Base-by-base conservation (phyloP, 164 flowering plant genomes). In the Vitis cinerea region DNA sequence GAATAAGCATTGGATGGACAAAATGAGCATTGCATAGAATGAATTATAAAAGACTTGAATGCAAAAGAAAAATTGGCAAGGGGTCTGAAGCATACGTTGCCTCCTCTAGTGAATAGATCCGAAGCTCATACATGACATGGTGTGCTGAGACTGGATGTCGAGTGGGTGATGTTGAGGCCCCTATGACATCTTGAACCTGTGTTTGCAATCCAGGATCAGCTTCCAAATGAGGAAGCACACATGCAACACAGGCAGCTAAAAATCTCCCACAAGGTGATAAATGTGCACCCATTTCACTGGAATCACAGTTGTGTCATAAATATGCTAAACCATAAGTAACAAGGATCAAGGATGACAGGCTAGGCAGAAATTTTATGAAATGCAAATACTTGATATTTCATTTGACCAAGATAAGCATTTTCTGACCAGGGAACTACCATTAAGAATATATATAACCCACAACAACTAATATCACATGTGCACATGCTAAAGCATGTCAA, bases 281-380 rank as follows among this genome's bases (percentile, higher is more conserved):
- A 80, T 96, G 99, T 50, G 99, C 97, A 68, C 99, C 99, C 99
- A 96, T 96, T 82, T 96, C 99, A 85, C 99, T 96, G 93, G 74
- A 80, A 70, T 59, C 66, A 37, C 44, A 37, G 27, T 23, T 23
- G 27, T 23, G 27, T 23, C 27, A 23, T 23, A 23, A 14, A 62
- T 23, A 72, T 37, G 53, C 31, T 55, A 59, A 15, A 6, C 44
- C 4, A 37, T 37, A 37, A 2, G 44, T 37, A 6, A 37, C 7
- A 37, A 37, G 44, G 7, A 37, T 37, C 7, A 37, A 37, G 44
- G 7, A 37, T 37, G 44, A 37, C 44, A 37, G 4, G 44, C 44
- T 37, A 37, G 44, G 44, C 4, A 37, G 44, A 37, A 37, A 37
- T 37, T 37, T 37, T 37, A 37, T 37, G 4, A 37, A 37, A 37